phyloP scores from a whole-genome alignment of 306 rosid species.

The Pterocarpus santalinus region DNA sequence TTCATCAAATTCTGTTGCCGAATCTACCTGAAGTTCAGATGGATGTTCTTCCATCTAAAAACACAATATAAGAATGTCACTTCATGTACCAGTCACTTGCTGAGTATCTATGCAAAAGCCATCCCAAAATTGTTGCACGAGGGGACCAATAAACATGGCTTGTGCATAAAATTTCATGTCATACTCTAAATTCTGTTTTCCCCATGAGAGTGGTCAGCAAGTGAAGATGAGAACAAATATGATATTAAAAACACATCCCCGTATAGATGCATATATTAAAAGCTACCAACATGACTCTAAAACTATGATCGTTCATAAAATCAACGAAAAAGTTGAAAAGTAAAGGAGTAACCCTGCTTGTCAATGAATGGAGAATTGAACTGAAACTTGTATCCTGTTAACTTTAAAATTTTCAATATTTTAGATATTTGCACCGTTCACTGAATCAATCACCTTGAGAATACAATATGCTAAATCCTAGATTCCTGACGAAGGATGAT shows the following conservation, averaged over 20 bases:
- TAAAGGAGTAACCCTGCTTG: not conserved
- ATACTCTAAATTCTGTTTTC: conserved; percentile 12
- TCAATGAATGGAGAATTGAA: not conserved
- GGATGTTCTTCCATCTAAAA: conserved; percentile 77
- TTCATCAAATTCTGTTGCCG: conserved; percentile 52
- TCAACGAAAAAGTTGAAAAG: not conserved
- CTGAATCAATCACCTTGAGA: conserved; percentile 2
- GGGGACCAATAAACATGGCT: conserved; percentile 6
- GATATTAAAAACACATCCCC: conserved; percentile 26
- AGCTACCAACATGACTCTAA: not conserved
- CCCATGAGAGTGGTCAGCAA: conserved; percentile 25
- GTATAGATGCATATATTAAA: conserved; percentile 17
- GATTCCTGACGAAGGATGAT: conserved; percentile 24
- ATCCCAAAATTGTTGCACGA: conserved; percentile 20
- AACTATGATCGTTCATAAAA: conserved; percentile 21
- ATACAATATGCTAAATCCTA: conserved; percentile 8
- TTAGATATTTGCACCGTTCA: conserved; percentile 1
- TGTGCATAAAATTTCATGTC: conserved; percentile 33
- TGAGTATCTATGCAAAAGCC: conserved; percentile 33
- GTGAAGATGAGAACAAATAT: conserved; percentile 10
- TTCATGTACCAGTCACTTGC: conserved; percentile 28
- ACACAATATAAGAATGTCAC: conserved; percentile 46
- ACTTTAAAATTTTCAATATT: conserved; percentile 9
- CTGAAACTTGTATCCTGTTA: not conserved
- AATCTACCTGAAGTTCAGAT: conserved; percentile 58